A percentile compares a stretch with the other conserved stretches of the same genome.
Evolutionary conservation across 73 alveolate genomes (phyloP).

Genomic region (Paraurostyla sp.): DNA sequence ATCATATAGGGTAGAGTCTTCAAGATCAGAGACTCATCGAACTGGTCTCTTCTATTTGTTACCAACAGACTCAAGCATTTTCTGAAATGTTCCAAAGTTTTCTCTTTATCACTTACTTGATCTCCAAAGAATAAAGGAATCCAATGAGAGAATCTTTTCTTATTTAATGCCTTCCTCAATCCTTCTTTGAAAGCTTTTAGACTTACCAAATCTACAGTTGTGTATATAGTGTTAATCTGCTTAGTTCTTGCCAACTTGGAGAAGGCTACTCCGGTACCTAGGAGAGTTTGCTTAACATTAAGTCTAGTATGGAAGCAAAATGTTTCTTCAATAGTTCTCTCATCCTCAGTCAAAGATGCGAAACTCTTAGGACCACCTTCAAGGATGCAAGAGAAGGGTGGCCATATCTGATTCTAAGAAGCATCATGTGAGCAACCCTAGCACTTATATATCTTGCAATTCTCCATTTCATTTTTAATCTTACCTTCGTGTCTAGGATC

Average conservation of each 20-base stretch:
- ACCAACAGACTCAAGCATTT: conserved; percentile 88
- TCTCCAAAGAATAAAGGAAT: conserved; percentile 92
- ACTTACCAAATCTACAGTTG: conserved; percentile 92
- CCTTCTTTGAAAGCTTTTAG: conserved; percentile 93
- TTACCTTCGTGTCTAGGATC: not conserved
- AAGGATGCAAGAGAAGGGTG: conserved; percentile 69
- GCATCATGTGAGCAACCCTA: conserved; percentile 65
- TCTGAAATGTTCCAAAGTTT: conserved; percentile 81
- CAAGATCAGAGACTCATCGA: conserved; percentile 84
- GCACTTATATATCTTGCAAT: conserved; percentile 51
- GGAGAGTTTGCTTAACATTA: conserved; percentile 79
- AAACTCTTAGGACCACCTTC: conserved; percentile 72
- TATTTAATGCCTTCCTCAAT: conserved; percentile 85
- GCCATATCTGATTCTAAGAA: conserved; percentile 19
- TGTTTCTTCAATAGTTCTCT: conserved; percentile 71
- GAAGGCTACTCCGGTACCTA: conserved; percentile 92
- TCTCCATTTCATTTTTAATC: conserved; percentile 17
- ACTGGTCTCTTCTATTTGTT: conserved; percentile 85
- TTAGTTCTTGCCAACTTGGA: conserved; percentile 91
- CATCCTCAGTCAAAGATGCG: conserved; percentile 66
- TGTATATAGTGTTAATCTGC: conserved; percentile 83
- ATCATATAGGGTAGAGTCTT: conserved; percentile 92
- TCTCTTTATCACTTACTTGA: conserved; percentile 70
- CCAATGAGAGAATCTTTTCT: conserved; percentile 93
- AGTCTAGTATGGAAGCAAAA: conserved; percentile 92